Evolutionary conservation across 306 rosid genomes (phyloP), one percentile per base, ranked within the genome.

Genomic region (Quercus agrifolia): DNA sequence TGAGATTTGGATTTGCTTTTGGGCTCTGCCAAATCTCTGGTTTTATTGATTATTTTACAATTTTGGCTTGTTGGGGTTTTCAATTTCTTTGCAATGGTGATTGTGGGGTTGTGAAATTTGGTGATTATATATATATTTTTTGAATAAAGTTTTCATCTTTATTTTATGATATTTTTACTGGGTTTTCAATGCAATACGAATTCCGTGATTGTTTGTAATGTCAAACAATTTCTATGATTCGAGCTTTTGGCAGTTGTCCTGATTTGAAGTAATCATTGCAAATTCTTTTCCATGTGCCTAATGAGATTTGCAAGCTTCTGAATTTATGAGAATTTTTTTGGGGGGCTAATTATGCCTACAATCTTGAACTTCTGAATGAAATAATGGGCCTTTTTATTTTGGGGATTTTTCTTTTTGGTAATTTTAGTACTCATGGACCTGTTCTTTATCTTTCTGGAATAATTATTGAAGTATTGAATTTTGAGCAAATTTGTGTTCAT

Each of bases 201-300:
- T 64, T 64, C 70, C 8, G 46, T 15, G 70, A 30, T 28, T 28
- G 20, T 23, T 49, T 30, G n/a, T 18, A 56, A 76, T 18, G 51
- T 3, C 52, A 41, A 41, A 41, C 46, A 41, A 25, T 84, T 64
- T 75, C 11, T 68, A 59, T 79, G 33, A 64, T 64, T 64, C 70
- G 19, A 64, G 21, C 13, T 64, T 64, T 64, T 17, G 70, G 21
- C 70, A 64, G 8, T 30, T 11, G 31, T 59, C 66, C 66, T 28
- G 20, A 28, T 28, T 63, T 38, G 21, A 63, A 12, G 21, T 63
- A 28, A 23, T 64, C 19, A 30, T 15, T 31, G 70, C 70, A 18
- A 64, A 31, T 63, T 63, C 15, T 63, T 5, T 13, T 8, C 12
- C 4, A 63, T 64, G 5, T 64, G 44, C 8, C 44, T 64, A 64